Conservation (phyloP, 768 basidiomycete species). For the Boletus subcaerulescens region DNA sequence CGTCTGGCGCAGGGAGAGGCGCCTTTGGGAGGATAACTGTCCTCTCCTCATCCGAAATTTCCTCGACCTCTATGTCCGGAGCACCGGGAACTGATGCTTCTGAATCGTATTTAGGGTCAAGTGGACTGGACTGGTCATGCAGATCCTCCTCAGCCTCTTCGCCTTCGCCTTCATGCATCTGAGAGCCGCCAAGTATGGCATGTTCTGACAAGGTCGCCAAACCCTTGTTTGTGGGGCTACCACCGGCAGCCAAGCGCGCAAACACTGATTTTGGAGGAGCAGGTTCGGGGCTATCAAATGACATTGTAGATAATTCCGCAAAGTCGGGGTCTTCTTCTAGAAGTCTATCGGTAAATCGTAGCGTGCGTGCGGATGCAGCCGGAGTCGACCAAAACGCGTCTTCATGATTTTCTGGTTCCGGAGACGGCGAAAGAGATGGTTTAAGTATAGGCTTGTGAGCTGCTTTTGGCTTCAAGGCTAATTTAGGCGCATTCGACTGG, state of each 20-base stretch:
- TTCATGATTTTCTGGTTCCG: slow-evolving; percentile 41
- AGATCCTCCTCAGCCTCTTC: slow-evolving; percentile 2
- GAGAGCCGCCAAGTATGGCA: slow-evolving; percentile 7
- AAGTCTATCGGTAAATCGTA: slow-evolving; percentile 62
- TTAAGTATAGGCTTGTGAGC: slow-evolving; percentile 9
- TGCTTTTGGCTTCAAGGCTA: slow-evolving; percentile 8
- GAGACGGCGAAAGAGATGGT: slow-evolving; percentile 18
- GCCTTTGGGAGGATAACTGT: slow-evolving; percentile 31
- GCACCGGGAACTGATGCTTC: slow-evolving; percentile 1
- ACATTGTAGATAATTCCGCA: slow-evolving; percentile 43
- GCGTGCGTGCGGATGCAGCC: slow-evolving; percentile 47
- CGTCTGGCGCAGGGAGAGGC: neutral
- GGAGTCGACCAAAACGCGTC: slow-evolving; percentile 66
- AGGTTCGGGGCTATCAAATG: slow-evolving; percentile 46
- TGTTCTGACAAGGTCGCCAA: neutral
- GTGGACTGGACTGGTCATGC: slow-evolving; percentile 13
- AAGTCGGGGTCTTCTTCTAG: slow-evolving; percentile 64
- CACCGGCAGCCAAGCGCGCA: slow-evolving; percentile 18
- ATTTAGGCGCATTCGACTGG: slow-evolving; percentile 19
- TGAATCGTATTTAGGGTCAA: slow-evolving; percentile 3
- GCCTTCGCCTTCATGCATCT: neutral
- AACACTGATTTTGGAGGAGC: slow-evolving; percentile 31
- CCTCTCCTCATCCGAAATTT: slow-evolving; percentile 25
- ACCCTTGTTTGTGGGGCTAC: slow-evolving; percentile 7
- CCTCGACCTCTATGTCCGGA: slow-evolving; percentile 6